Conservation (phyloP, 2,329 filamentous ascomycete genomes). For the Neofusicoccum parvum region DNA sequence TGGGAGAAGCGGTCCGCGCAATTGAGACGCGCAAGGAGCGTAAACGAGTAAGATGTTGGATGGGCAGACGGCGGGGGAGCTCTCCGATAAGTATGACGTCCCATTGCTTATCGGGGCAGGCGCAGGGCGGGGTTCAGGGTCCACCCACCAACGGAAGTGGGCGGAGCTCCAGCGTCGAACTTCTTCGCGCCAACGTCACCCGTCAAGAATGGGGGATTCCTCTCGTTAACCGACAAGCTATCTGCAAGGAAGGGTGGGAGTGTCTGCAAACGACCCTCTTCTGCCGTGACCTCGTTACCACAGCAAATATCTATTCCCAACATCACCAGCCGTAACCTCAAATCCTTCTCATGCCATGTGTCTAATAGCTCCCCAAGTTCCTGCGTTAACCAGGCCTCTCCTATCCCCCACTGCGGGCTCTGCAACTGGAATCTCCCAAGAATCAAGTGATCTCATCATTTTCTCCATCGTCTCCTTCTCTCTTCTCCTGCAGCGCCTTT, state of each 20-base stretch:
- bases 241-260: neutral
- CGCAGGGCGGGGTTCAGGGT: too few species aligned
- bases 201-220: neutral
- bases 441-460: too few species aligned
- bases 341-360: too few species aligned
- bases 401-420: too few species aligned
- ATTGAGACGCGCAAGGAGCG: neutral
- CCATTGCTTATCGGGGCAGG: neutral
- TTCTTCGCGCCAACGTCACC: neutral
- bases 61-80: neutral
- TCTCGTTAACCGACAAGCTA: neutral
- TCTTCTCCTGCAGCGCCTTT: neutral
- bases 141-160: neutral
- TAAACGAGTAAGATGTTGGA: neutral
- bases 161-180: neutral
- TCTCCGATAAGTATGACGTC: conserved; percentile 11
- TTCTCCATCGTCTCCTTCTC: too few species aligned
- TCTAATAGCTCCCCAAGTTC: too few species aligned
- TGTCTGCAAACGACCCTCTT: too few species aligned
- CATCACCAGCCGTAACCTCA: too few species aligned
- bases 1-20: neutral
- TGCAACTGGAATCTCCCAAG: too few species aligned
- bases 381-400: too few species aligned
- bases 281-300: too few species aligned
- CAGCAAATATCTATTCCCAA: too few species aligned